phyloP scores from a whole-genome alignment of 2,329 filamentous ascomycete genomes.

The Didymellaceae sp. region DNA sequence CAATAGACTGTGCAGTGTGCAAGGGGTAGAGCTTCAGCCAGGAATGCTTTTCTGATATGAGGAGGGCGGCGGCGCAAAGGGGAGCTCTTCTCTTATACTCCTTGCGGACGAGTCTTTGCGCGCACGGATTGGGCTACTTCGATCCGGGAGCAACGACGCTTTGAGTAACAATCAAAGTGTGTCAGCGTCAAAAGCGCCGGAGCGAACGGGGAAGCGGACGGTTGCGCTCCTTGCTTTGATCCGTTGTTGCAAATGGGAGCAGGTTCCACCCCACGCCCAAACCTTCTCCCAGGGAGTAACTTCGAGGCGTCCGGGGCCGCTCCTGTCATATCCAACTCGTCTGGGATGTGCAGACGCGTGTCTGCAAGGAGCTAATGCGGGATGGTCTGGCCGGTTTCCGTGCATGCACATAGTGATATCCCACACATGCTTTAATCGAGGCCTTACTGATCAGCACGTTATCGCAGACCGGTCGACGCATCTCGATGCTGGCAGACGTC shows the following conservation, averaged over 20 bases:
- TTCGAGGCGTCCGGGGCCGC: slow-evolving; percentile 28
- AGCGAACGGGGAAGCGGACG: slow-evolving; percentile 39
- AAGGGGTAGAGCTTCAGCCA: slow-evolving; percentile 16
- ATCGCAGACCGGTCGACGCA: slow-evolving; percentile 24
- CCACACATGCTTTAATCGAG: slow-evolving; percentile 19
- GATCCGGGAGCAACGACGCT: slow-evolving; percentile 22
- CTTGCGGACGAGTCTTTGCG: slow-evolving; percentile 40
- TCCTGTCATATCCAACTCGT: slow-evolving; percentile 22
- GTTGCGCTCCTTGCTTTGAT: slow-evolving; percentile 40
- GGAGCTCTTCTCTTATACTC: slow-evolving; percentile 34
- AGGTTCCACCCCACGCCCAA: slow-evolving; percentile 42
- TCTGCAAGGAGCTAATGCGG: slow-evolving; percentile 18
- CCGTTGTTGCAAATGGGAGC: slow-evolving; percentile 37
- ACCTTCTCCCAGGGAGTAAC: slow-evolving; percentile 25
- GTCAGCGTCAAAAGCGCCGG: slow-evolving; percentile 23
- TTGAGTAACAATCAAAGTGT: slow-evolving; percentile 39
- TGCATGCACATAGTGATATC: slow-evolving; percentile 16
- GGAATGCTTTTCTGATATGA: slow-evolving; percentile 12
- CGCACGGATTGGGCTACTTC: slow-evolving; percentile 29
- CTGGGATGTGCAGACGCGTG: slow-evolving; percentile 14
- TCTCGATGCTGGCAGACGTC: slow-evolving; percentile 14
- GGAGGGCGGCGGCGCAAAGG: slow-evolving; percentile 25
- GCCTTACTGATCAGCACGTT: slow-evolving; percentile 11
- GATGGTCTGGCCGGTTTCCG: slow-evolving; percentile 8
- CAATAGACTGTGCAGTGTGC: slow-evolving; percentile 2